Base-by-base conservation (phyloP, 129 eudicot genomes). In the Dittrichia graveolens region DNA sequence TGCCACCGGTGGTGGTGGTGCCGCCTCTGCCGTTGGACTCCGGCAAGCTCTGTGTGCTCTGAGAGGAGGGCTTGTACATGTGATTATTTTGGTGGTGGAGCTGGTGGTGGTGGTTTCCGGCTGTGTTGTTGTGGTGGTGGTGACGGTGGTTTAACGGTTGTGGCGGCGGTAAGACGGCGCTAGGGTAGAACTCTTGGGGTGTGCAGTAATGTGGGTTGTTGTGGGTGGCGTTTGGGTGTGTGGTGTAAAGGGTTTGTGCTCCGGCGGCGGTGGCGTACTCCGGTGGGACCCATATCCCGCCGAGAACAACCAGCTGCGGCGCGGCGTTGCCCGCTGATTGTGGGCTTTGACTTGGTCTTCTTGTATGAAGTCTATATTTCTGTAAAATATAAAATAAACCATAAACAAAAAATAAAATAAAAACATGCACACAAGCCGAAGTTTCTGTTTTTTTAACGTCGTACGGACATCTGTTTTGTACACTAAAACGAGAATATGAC, bases 251-350 rank as follows among this genome's bases (percentile, higher is more conserved):
- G 72, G 95, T 57, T 67, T 84, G 88, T 41, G 83, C 80, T 37
- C 94, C 97, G 59, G 87, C 81, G 1, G 89, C 87, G 8, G 82
- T 72, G 35, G 96, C 95, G 31, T 94, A 94, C 46, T 94, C 98
- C 0, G 91, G 92, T 77, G 96, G 95, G 74, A 94, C 98, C 98
- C 98, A 94, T 80, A 94, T 94, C 11, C 98, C 96, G 3, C 98
- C 98, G 47, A 94, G 77, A 67, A 94, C 96, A 61, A 94, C 95
- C 72, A 94, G 81, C 69, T 87, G 98, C 0, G 95, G 96, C 2
- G 85, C 37, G 5, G 84, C 65, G 18, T 81, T 65, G 5, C 91
- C 89, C 2, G 85, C 60, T 5, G 88, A 73, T 81, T 90, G 98
- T 65, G 97, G 91, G 83, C 85, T 82, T 54, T 96, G 96, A 56